Evolutionary conservation across 2,329 filamentous ascomycete genomes (phyloP).

Genomic region (Acephala macrosclerotiorum): DNA sequence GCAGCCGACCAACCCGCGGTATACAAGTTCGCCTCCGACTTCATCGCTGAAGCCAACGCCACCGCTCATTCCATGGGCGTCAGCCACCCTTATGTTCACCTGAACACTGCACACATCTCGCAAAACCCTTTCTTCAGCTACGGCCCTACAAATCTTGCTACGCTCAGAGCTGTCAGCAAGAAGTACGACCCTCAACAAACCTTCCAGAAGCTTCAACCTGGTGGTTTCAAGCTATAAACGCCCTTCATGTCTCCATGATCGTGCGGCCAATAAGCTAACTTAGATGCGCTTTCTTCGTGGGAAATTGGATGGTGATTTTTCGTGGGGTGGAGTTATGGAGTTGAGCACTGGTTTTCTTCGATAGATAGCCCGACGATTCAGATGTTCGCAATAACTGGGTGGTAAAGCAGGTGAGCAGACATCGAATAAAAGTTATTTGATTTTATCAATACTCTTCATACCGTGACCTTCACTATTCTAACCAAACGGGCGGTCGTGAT

Average conservation of each 20-base stretch:
- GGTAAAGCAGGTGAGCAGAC: background rate
- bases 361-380: background rate
- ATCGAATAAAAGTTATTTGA: background rate
- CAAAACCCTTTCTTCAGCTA: slow-evolving; percentile 54
- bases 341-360: background rate
- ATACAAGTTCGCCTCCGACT: slow-evolving; percentile 35
- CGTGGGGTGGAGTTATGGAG: background rate
- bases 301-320: background rate
- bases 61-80: slow-evolving; percentile 42
- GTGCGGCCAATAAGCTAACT: too few species aligned
- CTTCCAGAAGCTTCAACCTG: background rate
- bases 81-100: slow-evolving; percentile 50
- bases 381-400: background rate
- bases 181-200: slow-evolving; percentile 46
- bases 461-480: background rate
- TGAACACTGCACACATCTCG: slow-evolving; percentile 53
- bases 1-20: slow-evolving; percentile 45
- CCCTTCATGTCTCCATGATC: background rate
- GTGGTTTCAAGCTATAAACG: background rate
- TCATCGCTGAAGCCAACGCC: slow-evolving; percentile 38
- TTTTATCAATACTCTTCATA: background rate
- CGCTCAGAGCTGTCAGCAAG: slow-evolving; percentile 41
- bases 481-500: too few species aligned
- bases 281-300: background rate
- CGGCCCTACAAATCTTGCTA: slow-evolving; percentile 48